These are phyloP conservation scores for Thermothelomyces thermophilus DNA, from an alignment of 2,329 filamentous ascomycete genomes.

Conservation along the genomic window DNA sequence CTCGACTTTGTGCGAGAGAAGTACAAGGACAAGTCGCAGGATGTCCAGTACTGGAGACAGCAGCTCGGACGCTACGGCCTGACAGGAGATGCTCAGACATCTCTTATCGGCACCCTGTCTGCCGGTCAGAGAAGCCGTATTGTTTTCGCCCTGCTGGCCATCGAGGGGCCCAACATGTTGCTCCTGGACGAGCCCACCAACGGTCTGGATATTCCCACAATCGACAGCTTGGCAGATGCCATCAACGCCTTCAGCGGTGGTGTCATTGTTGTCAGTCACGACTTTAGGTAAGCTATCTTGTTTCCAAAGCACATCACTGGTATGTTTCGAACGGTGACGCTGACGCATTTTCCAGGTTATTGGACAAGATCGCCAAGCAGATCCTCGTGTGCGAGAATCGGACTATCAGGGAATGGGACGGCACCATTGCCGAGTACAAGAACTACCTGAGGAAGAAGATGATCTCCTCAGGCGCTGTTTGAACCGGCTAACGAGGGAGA, in stretches of 20 bases:
- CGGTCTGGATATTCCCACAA: slow-evolving; percentile 97
- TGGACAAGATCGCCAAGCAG: slow-evolving; percentile 99
- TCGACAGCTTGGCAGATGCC: slow-evolving; percentile 93
- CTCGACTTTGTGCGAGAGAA: slow-evolving; percentile 97
- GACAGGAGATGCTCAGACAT: slow-evolving; percentile 87
- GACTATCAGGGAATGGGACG: slow-evolving; percentile 84
- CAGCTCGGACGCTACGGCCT: slow-evolving; percentile 94
- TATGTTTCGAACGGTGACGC: neutral
- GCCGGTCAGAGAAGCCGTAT: slow-evolving; percentile 98
- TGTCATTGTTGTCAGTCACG: slow-evolving; percentile 97
- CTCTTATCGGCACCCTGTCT: slow-evolving; percentile 94
- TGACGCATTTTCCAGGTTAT: slow-evolving; percentile 52
- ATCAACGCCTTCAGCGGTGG: slow-evolving; percentile 95
- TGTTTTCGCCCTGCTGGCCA: slow-evolving; percentile 91
- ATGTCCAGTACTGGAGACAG: slow-evolving; percentile 99
- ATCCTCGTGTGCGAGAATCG: slow-evolving; percentile 99
- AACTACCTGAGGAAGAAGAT: slow-evolving; percentile 99
- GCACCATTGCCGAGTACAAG: slow-evolving; percentile 92
- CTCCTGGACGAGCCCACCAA: slow-evolving; percentile 98
- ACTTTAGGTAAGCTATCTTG: slow-evolving; percentile 74
- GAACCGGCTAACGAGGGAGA: slow-evolving; percentile 34
- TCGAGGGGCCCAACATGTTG: slow-evolving; percentile 95
- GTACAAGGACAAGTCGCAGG: slow-evolving; percentile 81
- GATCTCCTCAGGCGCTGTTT: slow-evolving; percentile 80
- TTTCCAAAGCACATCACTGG: neutral